phyloP scores from a whole-genome alignment of 2,329 filamentous ascomycete species.

The Mycogone perniciosa region DNA sequence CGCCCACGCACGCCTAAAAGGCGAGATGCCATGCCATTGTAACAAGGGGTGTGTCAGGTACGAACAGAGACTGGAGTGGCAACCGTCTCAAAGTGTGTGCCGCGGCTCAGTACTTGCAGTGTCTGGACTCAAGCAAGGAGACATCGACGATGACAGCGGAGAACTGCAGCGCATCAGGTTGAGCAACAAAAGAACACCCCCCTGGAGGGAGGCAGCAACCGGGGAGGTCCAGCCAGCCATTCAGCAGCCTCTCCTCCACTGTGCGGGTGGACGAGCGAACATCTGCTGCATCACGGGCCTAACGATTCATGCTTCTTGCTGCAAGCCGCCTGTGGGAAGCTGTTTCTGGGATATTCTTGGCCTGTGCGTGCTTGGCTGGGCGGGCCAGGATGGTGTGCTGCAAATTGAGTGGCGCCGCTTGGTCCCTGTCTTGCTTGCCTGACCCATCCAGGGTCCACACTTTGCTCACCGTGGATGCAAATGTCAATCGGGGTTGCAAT shows the following conservation, averaged over 20 bases:
- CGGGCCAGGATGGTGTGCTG: slow-evolving; percentile 8
- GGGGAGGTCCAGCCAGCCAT: no score
- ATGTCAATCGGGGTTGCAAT: slow-evolving; percentile 9
- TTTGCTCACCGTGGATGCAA: slow-evolving; percentile 8
- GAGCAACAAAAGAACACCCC: no score
- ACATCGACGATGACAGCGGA: no score
- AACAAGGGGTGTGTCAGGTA: no score
- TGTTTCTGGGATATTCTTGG: slow-evolving; percentile 11
- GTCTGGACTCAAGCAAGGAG: no score
- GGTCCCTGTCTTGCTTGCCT: slow-evolving; percentile 6
- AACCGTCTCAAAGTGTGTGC: no score
- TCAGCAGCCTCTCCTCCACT: slow-evolving; percentile 7
- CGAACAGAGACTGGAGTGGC: no score
- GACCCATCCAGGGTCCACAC: slow-evolving; percentile 8
- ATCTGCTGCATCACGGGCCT: slow-evolving; percentile 12
- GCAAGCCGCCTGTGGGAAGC: slow-evolving; percentile 11
- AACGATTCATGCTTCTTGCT: slow-evolving; percentile 13
- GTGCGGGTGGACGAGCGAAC: not conserved
- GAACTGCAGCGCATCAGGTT: no score
- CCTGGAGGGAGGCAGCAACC: no score
- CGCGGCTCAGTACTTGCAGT: no score
- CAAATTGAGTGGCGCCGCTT: slow-evolving; percentile 12
- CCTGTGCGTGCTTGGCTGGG: slow-evolving; percentile 5
- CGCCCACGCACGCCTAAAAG: no score
- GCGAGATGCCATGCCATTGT: no score